phyloP scores from a whole-genome alignment of 2,329 filamentous ascomycete genomes.

The Trichoderma lentiforme region DNA sequence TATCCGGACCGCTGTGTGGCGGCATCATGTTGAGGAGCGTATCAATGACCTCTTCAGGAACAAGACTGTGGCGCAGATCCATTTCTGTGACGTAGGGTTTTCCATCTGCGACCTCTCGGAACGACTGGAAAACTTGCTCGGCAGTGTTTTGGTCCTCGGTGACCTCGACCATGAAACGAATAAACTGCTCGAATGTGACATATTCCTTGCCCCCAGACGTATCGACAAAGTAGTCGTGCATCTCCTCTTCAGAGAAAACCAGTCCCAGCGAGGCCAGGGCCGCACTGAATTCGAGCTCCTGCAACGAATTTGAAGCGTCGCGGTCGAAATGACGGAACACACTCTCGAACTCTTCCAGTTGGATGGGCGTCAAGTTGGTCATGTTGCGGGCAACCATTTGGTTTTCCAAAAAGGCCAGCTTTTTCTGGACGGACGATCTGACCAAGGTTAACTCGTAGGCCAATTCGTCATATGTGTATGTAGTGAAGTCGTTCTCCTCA shows the following conservation, averaged over 20 bases:
- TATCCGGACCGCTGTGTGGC: conserved; percentile 75
- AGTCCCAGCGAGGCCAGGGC: conserved; percentile 91
- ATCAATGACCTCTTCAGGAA: conserved; percentile 95
- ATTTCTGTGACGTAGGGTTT: conserved; percentile 99
- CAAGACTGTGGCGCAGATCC: conserved; percentile 89
- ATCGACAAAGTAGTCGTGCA: conserved; percentile 90
- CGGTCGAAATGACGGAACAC: conserved; percentile 98
- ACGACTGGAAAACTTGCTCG: conserved; percentile 97
- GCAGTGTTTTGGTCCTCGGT: conserved; percentile 99
- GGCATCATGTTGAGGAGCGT: conserved; percentile 88
- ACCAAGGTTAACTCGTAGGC: conserved; percentile 91
- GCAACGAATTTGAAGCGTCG: conserved; percentile 82
- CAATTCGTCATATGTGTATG: conserved; percentile 95
- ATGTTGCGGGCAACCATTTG: conserved; percentile 97
- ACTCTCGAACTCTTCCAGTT: conserved; percentile 96
- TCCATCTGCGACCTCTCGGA: conserved; percentile 94
- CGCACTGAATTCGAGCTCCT: conserved; percentile 93
- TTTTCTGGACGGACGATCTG: conserved; percentile 89
- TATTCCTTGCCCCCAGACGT: conserved; percentile 75
- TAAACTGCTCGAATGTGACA: conserved; percentile 98
- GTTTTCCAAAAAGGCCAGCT: conserved; percentile 94
- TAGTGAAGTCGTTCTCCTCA: conserved; percentile 99
- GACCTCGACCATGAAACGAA: conserved; percentile 98
- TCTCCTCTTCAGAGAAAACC: conserved; percentile 96
- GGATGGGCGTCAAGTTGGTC: conserved; percentile 97